Evolutionary conservation across 202 grass and related monocot genomes (phyloP).

Genomic region (Setaria italica): DNA sequence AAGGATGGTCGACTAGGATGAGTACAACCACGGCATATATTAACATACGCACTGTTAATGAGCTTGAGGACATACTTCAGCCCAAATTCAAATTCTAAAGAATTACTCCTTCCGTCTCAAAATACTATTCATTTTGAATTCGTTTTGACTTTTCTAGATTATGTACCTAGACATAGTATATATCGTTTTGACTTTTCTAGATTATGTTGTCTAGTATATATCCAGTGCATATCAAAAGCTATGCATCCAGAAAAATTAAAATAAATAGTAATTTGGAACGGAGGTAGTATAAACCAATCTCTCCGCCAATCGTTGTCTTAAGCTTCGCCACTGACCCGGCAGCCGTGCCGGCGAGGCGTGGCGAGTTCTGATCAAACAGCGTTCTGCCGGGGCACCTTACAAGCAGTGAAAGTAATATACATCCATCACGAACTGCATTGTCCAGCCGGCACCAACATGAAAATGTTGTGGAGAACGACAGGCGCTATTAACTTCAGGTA

Average conservation of each 20-base stretch:
- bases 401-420: not conserved
- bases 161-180: too few species aligned
- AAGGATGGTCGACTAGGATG: not conserved
- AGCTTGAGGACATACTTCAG: not conserved
- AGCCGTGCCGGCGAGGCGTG: not conserved
- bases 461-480: not conserved
- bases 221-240: too few species aligned
- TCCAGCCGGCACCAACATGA: not conserved
- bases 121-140: too few species aligned
- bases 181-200: too few species aligned
- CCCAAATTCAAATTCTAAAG: not conserved
- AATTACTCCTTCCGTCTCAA: too few species aligned
- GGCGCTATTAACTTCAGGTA: conserved; percentile 30
- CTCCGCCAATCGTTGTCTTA: not conserved
- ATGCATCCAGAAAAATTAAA: too few species aligned
- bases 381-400: not conserved
- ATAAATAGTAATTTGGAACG: too few species aligned
- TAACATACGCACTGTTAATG: not conserved
- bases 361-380: not conserved
- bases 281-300: not conserved
- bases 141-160: too few species aligned
- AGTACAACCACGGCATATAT: not conserved
- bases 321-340: not conserved
- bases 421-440: conserved; percentile 5
- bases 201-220: too few species aligned